Base-by-base conservation (phyloP, 2,329 filamentous ascomycete species). In the Phaeosphaeriaceae sp. region DNA sequence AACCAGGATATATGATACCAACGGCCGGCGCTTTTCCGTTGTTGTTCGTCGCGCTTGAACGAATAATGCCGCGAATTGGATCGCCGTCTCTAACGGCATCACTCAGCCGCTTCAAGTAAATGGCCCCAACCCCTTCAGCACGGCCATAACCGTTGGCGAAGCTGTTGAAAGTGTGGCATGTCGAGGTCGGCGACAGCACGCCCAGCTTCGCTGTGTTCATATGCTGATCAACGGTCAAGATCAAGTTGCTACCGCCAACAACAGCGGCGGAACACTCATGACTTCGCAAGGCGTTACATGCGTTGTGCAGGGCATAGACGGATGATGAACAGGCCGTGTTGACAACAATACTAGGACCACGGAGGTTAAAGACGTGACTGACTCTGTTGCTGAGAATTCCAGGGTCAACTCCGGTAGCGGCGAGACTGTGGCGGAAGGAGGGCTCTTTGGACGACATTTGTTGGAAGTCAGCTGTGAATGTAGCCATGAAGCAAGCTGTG, bases 311-410 rank as follows among this genome's bases (percentile, higher is more conserved):
- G 7, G 52, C 54, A 40, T 60, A 59, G 32, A 64, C 23, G 6
- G 54, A 33, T 2, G 54, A 54, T 3, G 60, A 55, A 35, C 62
- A 66, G 13, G 58, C 62, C 1, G 54, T 66, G 16, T 63, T 52
- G 12, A 65, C 12, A 0, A 46, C 44, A 5, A 64, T 30, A 42
- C 49, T 59, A 17, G 64, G 59, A 0, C 66, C 65, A 7, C 37
- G 37, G 4, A 67, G 52, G 40, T 68, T 58, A 44, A 66, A 66
- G 7, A 59, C 33, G 28, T 66, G 54, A 12, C 51, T 52, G 16
- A 68, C 46, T 0, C 65, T 50, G 37, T 67, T 67, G 2, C 46
- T 45, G 8, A 63, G 47, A 6, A 66, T 58, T 15, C 39, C 50
- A 6, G 45, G 17, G 26, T 37, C 37, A 3, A 38, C 35, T 3